Conservation (phyloP, 225 moss, liverwort and hornwort species). For the Pseudoscleropodium purum region DNA sequence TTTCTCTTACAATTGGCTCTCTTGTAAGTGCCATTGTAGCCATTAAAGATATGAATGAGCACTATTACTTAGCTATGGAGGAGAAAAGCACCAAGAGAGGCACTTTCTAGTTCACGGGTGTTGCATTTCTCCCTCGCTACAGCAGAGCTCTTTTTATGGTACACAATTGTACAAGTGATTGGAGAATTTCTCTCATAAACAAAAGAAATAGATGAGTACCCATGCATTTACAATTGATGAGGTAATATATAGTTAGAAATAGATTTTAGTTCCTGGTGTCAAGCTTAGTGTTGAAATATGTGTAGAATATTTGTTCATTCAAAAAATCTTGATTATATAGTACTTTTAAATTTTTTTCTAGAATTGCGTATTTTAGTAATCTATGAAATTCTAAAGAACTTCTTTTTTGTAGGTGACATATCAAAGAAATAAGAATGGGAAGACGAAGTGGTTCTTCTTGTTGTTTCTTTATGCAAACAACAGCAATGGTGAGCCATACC, state of each 20-base stretch:
- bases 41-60: slow-evolving; percentile 86
- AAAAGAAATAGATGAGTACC: background rate
- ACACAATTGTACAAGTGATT: background rate
- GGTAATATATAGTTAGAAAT: background rate
- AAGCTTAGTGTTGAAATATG: background rate
- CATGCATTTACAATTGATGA: background rate
- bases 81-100: slow-evolving; percentile 52
- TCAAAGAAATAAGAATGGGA: slow-evolving; percentile 48
- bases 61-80: slow-evolving; percentile 87
- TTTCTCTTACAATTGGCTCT: background rate
- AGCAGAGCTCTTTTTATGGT: slow-evolving; percentile 90
- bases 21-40: slow-evolving; percentile 76
- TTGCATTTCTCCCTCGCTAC: slow-evolving; percentile 92
- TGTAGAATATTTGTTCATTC: background rate
- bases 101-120: slow-evolving; percentile 62
- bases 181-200: background rate
- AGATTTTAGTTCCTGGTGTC: background rate
- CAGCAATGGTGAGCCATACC: slow-evolving; percentile 54
- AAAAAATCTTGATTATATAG: background rate
- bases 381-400: background rate
- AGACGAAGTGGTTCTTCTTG: slow-evolving; percentile 75
- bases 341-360: background rate
- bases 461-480: slow-evolving; percentile 78
- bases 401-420: slow-evolving; percentile 61
- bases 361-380: background rate